Evolutionary conservation across 805 yeast species (phyloP).

Genomic region (Yarrowia sp.): DNA sequence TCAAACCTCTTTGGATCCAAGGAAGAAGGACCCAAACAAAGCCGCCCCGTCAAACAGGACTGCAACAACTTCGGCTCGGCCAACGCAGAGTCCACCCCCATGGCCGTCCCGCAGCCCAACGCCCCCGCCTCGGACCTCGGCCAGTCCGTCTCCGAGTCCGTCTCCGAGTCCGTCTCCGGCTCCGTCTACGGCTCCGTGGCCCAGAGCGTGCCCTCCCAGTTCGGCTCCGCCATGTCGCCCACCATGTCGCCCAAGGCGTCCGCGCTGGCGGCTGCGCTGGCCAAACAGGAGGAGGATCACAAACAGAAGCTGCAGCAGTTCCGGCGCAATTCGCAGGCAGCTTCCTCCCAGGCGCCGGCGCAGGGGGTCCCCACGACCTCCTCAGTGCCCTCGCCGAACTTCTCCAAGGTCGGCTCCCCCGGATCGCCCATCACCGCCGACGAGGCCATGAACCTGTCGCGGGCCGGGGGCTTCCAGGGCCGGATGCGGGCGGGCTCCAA

Average conservation of each 20-base stretch:
- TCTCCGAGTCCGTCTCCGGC: constrained; percentile 28
- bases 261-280: constrained; percentile 33
- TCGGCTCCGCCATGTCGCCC: constrained; percentile 37
- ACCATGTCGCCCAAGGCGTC: constrained; percentile 39
- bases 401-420: constrained; percentile 41
- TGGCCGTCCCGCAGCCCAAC: constrained; percentile 38
- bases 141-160: background rate
- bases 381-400: constrained; percentile 9
- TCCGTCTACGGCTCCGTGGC: constrained; percentile 36
- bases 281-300: constrained; percentile 38
- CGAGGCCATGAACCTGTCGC: constrained; percentile 51
- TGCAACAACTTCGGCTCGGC: constrained; percentile 35
- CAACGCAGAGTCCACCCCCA: constrained; percentile 36
- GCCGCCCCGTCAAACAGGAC: constrained; percentile 28
- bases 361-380: no score
- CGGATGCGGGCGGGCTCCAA: constrained; percentile 33
- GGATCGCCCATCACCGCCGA: constrained; percentile 47
- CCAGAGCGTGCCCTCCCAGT: constrained; percentile 29
- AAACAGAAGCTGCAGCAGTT: constrained; percentile 38
- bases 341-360: no score
- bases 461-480: constrained; percentile 45
- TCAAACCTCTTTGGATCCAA: constrained; percentile 35
- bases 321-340: constrained; percentile 37
- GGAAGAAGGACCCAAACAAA: constrained; percentile 4
- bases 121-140: background rate